A percentile compares a stretch with the other conserved stretches of the same genome.
Evolutionary conservation across 805 yeast genomes (phyloP).

Genomic region (Zygosaccharomyces bisporus): DNA sequence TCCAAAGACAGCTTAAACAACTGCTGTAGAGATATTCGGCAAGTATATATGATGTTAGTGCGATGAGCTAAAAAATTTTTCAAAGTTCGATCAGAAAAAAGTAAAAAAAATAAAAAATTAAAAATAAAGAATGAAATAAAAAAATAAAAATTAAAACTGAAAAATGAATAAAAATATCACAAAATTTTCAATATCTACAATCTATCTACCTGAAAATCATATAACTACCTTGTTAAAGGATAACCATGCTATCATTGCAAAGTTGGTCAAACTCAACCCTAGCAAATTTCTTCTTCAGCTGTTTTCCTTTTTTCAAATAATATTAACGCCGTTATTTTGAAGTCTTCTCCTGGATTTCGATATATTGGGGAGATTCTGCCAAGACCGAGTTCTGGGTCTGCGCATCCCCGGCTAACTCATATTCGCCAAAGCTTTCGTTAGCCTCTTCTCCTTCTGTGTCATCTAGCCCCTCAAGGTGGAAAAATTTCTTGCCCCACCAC

Average conservation of each 20-base stretch:
- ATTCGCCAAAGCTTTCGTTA: slow-evolving; percentile 8
- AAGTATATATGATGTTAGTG: background rate
- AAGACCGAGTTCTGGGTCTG: slow-evolving; percentile 2
- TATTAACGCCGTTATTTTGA: background rate
- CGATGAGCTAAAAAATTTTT: slow-evolving; percentile 20
- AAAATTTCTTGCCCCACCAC: slow-evolving; percentile 36
- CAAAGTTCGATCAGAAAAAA: slow-evolving; percentile 4
- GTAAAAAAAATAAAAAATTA: slow-evolving; percentile 6
- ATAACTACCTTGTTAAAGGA: too few relatives aligned
- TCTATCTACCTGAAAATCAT: background rate
- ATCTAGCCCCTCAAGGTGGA: slow-evolving; percentile 32
- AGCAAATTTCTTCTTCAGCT: too few relatives aligned
- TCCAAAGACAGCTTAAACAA: background rate
- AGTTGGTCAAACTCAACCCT: too few relatives aligned
- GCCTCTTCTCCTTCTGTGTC: slow-evolving; percentile 18
- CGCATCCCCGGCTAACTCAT: slow-evolving; percentile 6
- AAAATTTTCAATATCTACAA: background rate
- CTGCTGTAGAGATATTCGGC: too few relatives aligned
- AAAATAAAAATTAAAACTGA: background rate
- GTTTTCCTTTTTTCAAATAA: background rate
- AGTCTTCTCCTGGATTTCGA: slow-evolving; percentile 1
- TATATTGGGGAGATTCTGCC: slow-evolving; percentile 4
- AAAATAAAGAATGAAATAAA: slow-evolving; percentile 3
- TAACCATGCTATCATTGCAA: too few relatives aligned
- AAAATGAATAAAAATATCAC: background rate